Evolutionary conservation across 331 rosid species (phyloP), one percentile per base, ranked within the genome.

Genomic region (Malus hybrid): DNA sequence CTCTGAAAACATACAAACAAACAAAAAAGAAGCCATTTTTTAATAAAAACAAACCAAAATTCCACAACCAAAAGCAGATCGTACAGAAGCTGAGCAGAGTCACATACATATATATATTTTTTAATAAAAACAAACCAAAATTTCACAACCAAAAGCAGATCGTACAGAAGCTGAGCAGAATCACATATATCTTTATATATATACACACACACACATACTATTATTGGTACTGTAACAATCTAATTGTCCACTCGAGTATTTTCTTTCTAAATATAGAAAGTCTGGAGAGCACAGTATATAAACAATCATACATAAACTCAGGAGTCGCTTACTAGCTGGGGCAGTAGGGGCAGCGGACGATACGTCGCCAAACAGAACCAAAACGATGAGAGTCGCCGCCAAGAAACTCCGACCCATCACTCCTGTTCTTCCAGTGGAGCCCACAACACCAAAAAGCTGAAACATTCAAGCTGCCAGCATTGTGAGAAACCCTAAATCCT

Each of bases 311-410:
- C 26, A 36, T 6, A 10, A 9, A 63, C 6, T 63, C 6, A 76
- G 77, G 55, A 64, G 83, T 78, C 76, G 85, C 93, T 86, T 71
- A 93, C 96, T 93, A 28, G 95, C 89, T 71, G 91, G 88, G n/a
- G 84, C 83, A 67, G 74, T 71, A 48, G 89, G 70, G 9, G 96
- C 82, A 42, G 96, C 89, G 28, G 86, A 84, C 19, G 83, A 81
- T 56, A 85, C 77, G 48, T 58, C 71, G 42, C 81, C 89, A 57
- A 76, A 78, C 2, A 87, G 72, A 34, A 82, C 75, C 72, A 89
- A 71, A 77, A 93, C 80, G 57, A 82, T 50, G 26, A 90, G 69
- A 81, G 81, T 72, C 80, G 77, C 55, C 16, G 81, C 26, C 68
- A 89, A 32, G 60, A 76, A 20, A 24, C 63, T 71, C 80, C 78